phyloP scores from a whole-genome alignment of 257 asterid species.

The Solanum acaule region DNA sequence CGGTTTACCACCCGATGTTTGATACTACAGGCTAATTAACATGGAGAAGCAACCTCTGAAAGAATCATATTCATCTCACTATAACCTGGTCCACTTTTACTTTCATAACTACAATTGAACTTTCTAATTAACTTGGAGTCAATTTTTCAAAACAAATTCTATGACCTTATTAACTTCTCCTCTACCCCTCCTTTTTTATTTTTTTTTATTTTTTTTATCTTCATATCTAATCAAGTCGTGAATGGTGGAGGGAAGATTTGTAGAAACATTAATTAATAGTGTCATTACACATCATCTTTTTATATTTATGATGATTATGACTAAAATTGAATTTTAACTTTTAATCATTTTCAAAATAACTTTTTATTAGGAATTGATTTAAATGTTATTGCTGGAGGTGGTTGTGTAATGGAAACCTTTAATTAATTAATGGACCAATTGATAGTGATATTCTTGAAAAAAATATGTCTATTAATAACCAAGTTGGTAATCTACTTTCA shows the following conservation, averaged over 20 bases:
- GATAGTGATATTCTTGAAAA: background rate
- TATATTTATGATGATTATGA: background rate
- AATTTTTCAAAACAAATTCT: background rate
- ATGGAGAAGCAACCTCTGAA: background rate
- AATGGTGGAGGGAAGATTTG: slow-evolving; percentile 35
- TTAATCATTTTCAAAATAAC: background rate
- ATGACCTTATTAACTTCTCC: background rate
- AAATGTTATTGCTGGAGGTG: background rate
- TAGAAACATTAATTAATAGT: background rate
- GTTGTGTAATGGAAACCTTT: background rate
- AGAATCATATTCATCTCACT: background rate
- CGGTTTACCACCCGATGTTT: background rate
- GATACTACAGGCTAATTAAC: background rate
- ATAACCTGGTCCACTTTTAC: background rate
- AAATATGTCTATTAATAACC: background rate
- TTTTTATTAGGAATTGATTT: background rate
- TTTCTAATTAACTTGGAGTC: background rate
- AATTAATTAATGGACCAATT: background rate
- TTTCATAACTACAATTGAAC: background rate
- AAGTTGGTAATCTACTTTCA: slow-evolving; percentile 4
- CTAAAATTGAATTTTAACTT: background rate
- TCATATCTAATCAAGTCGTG: slow-evolving; percentile 48
- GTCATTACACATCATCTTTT: background rate
- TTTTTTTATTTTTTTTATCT: background rate
- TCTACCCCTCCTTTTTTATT: background rate